Evolutionary conservation across 768 basidiomycete genomes (phyloP), one percentile per base, ranked within the genome.

Genomic region (Russula dissimulans): DNA sequence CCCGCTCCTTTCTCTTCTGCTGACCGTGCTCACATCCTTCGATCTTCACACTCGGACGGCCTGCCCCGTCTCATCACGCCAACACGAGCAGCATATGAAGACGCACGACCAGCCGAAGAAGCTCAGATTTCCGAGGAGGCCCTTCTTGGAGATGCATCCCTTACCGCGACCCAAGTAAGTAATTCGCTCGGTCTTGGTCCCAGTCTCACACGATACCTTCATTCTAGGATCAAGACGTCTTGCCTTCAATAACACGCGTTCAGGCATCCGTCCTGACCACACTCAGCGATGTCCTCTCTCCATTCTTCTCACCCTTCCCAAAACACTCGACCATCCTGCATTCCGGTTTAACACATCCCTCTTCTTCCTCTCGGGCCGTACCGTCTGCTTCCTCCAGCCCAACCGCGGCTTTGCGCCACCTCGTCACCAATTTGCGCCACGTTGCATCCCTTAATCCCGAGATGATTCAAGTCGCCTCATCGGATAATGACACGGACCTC

Each of bases 251-350:
- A 64, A 75, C 78, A 14, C 78, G 80, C 57, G 87, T 91, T 36
- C 85, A 89, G 66, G 79, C 78, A 60, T 87, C 87, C 17, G 90
- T 87, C 69, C 67, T 91, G 29, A 84, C 83, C 76, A 87, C 86
- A 2, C 75, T 92, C 49, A 82, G 84, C 66, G 84, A 82, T 69
- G 76, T 91, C 22, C 79, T 90, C 22, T 52, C 38, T 81, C 82
- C 36, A 75, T 73, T 12, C 29, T 38, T 26, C 12, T 38, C 54
- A 12, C 75, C 79, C 15, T 71, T 72, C 2, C 67, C 72, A 59
- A 47, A 34, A 34, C 82, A 79, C 54, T 76, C 82, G 9, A 83
- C 82, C 58, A 73, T 84, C 29, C 81, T 83, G 51, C 80, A 83
- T 67, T 84, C 85, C 10, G 79, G 84, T 77, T 18, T 57, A 67